Conservation (phyloP, 2,329 filamentous ascomycete genomes). For the Bipolaris cookei region DNA sequence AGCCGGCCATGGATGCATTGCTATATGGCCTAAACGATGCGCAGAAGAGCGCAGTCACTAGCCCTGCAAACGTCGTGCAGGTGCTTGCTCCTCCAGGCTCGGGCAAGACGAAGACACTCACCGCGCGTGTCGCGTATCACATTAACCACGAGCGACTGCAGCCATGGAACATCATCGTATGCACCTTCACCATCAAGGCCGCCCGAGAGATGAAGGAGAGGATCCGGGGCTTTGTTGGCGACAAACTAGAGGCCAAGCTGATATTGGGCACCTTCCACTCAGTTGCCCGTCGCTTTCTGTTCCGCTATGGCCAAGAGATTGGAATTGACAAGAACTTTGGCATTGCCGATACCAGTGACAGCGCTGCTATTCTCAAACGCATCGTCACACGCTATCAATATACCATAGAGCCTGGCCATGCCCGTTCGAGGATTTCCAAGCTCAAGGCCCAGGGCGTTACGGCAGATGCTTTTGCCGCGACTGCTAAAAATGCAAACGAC, state of each 20-base stretch:
- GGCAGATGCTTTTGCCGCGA: constrained; percentile 52
- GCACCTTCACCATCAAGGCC: constrained; percentile 96
- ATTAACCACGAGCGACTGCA: constrained; percentile 73
- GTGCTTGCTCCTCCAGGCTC: constrained; percentile 70
- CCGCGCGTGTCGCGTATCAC: constrained; percentile 88
- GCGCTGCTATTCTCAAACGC: constrained; percentile 76
- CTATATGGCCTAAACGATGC: constrained; percentile 68
- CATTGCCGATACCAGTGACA: constrained; percentile 87
- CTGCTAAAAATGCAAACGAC: constrained; percentile 57
- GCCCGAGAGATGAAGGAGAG: constrained; percentile 91
- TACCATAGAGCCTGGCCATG: constrained; percentile 70
- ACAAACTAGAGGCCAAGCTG: constrained; percentile 74
- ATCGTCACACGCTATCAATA: constrained; percentile 78
- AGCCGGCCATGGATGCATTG: constrained; percentile 58
- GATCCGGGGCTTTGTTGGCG: constrained; percentile 80
- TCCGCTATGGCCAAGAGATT: constrained; percentile 82
- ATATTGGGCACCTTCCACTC: constrained; percentile 95
- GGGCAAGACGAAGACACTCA: constrained; percentile 95
- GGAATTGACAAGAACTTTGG: constrained; percentile 83
- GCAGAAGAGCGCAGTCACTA: constrained; percentile 69
- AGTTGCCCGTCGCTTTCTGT: constrained; percentile 83
- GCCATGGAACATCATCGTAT: constrained; percentile 89
- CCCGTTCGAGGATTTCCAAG: constrained; percentile 75
- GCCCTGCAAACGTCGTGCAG: constrained; percentile 64
- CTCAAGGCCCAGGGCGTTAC: constrained; percentile 64